phyloP scores from a whole-genome alignment of 1,139 yeast genomes.

The Geotrichum restrictum region DNA sequence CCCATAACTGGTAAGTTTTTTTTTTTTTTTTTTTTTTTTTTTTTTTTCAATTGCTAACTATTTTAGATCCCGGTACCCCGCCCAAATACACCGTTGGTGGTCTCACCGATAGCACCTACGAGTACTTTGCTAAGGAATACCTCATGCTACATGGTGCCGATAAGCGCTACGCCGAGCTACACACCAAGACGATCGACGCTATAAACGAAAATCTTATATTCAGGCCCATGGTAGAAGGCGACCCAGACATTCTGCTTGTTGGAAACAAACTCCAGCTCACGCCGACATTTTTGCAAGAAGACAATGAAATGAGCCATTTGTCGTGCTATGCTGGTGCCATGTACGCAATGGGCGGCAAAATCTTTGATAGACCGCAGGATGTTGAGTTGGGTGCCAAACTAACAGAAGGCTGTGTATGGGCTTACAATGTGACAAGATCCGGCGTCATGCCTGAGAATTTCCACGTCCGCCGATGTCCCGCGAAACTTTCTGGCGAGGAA shows the following conservation, averaged over 20 bases:
- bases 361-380: conserved; percentile 51
- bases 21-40: neutral
- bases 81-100: conserved; percentile 46
- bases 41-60: neutral
- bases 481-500: conserved; percentile 28
- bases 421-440: conserved; percentile 48
- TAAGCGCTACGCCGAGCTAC: conserved; percentile 37
- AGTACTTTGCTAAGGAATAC: conserved; percentile 60
- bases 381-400: conserved; percentile 56
- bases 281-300: conserved; percentile 17
- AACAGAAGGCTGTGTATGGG: conserved; percentile 64
- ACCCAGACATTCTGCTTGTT: conserved; percentile 46
- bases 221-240: conserved; percentile 42
- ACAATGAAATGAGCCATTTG: conserved; percentile 49
- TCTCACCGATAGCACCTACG: conserved; percentile 66
- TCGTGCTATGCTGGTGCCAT: conserved; percentile 75
- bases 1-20: conserved; percentile 10
- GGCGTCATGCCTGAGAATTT: conserved; percentile 48
- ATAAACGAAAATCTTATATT: conserved; percentile 44
- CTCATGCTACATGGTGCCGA: conserved; percentile 49
- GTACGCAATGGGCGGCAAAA: conserved; percentile 62
- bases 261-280: conserved; percentile 36
- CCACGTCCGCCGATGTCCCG: conserved; percentile 40
- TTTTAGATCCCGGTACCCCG: neutral
- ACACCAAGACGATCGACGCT: conserved; percentile 40